Conservation (phyloP, 2,329 filamentous ascomycete genomes). For the Phialophora expanda region DNA sequence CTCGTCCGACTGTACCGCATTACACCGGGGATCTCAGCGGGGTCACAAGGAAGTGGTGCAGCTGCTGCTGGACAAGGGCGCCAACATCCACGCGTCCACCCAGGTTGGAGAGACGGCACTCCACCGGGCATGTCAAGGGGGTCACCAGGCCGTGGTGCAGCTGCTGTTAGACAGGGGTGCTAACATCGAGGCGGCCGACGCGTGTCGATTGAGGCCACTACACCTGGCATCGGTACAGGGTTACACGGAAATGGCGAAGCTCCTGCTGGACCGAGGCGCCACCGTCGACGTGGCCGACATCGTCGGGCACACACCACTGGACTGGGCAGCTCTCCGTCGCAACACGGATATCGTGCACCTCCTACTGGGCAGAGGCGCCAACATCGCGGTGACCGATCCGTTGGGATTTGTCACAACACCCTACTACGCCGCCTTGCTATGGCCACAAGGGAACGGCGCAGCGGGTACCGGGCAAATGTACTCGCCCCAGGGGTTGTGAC, state of each 20-base stretch:
- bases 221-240: conserved; percentile 9
- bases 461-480: no score
- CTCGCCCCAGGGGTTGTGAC: no score
- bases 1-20: not conserved
- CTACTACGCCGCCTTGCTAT: no score
- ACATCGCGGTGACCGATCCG: not conserved
- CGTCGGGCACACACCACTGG: not conserved
- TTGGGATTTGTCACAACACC: no score
- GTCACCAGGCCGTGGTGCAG: conserved; percentile 27
- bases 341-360: not conserved
- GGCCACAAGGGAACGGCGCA: no score
- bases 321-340: not conserved
- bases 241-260: conserved; percentile 11
- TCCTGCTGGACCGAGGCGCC: conserved; percentile 31
- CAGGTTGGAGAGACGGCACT: not conserved
- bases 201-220: not conserved
- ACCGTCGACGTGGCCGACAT: conserved; percentile 41
- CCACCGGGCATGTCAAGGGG: not conserved
- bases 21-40: not conserved
- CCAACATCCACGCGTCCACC: not conserved
- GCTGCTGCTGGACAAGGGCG: not conserved
- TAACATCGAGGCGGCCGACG: conserved; percentile 20
- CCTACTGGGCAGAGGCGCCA: not conserved
- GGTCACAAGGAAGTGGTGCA: not conserved
- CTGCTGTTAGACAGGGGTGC: conserved; percentile 24